Base-by-base conservation (phyloP, 1,284 basidiomycete genomes). In the Exobasidium rhododendri region DNA sequence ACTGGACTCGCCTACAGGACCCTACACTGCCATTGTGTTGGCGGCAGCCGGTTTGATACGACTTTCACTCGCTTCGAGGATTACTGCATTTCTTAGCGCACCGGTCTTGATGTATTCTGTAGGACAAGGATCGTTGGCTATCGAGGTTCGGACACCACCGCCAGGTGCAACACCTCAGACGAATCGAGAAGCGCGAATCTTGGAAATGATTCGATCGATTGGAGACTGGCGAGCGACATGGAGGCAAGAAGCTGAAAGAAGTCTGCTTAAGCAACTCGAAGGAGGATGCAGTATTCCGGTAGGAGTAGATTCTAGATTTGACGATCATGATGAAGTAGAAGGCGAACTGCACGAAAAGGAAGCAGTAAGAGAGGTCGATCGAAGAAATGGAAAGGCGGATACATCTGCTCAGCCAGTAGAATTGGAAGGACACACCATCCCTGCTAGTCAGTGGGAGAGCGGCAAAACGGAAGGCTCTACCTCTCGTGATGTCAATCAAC, bases 211-310 rank as follows among this genome's bases (percentile, higher is more conserved):
- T 7, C 59, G 57, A 5, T 71, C 71, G 26, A 76, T 79, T 32
- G 70, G 71, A 32, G 69, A 74, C 52, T 79, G 77, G 77, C 64
- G 75, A 6, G 61, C 77, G 10, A 74, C 72, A 14, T 75, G 68
- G 63, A 64, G 74, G 29, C 68, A 65, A 45, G 71, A 71, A 50
- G 74, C 75, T 10, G 96, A 99, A 81, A 86, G 94, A 11, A 89
- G 89, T 1, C 88, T 91, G 79, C 83, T 98, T 66, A 84, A 88
- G 40, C 88, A 90, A 40, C 84, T 98, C 57, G 94, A 98, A 80
- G 96, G 96, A 11, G 96, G 94, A 29, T 98, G 96, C 81, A 94
- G 90, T 63, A 92, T 98, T 1, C 96, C 94, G 0, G 93, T 97
- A n/a, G 94, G 94, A 17, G 88, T 92, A 31, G 83, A 85, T 62